A percentile compares a stretch with the other conserved stretches of the same genome.
Evolutionary conservation across 345 rosid species (phyloP).

Genomic region (Hypericum perforatum): DNA sequence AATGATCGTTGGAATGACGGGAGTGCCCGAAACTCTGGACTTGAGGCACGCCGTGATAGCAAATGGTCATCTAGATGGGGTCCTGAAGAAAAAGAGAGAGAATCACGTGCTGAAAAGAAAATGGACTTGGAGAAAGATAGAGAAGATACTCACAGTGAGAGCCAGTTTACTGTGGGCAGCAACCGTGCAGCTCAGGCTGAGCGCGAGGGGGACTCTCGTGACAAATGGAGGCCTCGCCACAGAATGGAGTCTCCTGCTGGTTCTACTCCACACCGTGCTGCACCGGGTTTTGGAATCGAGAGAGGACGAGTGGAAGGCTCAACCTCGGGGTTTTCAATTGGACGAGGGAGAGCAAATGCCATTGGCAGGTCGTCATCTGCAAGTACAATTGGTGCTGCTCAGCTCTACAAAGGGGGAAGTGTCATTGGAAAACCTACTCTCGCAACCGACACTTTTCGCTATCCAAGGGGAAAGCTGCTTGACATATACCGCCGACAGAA

Average conservation of each 20-base stretch:
- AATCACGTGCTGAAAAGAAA: constrained; percentile 53
- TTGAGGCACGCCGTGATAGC: constrained; percentile 72
- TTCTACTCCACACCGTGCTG: constrained; percentile 51
- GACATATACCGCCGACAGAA: constrained; percentile 50
- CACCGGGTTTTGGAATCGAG: constrained; percentile 78
- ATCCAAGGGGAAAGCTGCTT: constrained; percentile 80
- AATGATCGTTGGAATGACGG: constrained; percentile 67
- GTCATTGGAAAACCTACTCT: constrained; percentile 33
- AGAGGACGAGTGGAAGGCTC: constrained; percentile 56
- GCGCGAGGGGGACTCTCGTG: constrained; percentile 73
- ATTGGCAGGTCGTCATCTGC: constrained; percentile 28
- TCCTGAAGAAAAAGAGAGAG: constrained; percentile 88
- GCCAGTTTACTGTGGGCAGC: constrained; percentile 30
- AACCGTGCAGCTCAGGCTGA: constrained; percentile 40
- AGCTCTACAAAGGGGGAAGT: constrained; percentile 24
- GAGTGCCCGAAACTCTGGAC: constrained; percentile 45
- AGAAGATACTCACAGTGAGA: constrained; percentile 54
- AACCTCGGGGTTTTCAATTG: constrained; percentile 53
- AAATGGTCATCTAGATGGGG: constrained; percentile 99
- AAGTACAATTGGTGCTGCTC: constrained; percentile 18
- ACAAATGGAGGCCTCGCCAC: constrained; percentile 97
- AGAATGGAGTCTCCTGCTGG: constrained; percentile 60
- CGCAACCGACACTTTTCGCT: constrained; percentile 26
- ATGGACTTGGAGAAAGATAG: constrained; percentile 43
- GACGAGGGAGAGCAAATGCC: constrained; percentile 59